Conservation (phyloP, 1,284 basidiomycete genomes). For the Neonothopanus nambi region DNA sequence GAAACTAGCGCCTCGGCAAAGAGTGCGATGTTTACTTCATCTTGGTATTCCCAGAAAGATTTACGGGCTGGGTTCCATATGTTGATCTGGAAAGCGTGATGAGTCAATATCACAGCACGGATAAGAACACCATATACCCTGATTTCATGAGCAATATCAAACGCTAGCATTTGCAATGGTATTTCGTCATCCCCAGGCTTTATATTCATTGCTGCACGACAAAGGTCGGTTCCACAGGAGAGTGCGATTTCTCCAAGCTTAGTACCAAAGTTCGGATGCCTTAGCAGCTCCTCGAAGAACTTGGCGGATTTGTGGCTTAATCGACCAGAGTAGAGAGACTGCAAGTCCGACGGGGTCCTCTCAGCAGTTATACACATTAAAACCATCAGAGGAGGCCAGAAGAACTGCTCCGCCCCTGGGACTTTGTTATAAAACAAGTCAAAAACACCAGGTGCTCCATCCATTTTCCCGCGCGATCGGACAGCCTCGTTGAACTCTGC, state of each 20-base stretch:
- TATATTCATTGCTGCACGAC: constrained; percentile 76
- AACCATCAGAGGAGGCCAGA: constrained; percentile 84
- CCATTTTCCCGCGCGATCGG: constrained; percentile 62
- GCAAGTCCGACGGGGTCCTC: constrained; percentile 59
- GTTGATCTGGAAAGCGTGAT: constrained; percentile 34
- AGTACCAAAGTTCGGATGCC: constrained; percentile 47
- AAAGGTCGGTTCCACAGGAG: constrained; percentile 80
- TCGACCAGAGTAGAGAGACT: constrained; percentile 19
- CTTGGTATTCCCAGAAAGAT: constrained; percentile 69
- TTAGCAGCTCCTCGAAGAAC: constrained; percentile 59
- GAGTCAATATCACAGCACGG: neutral
- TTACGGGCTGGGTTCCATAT: constrained; percentile 49
- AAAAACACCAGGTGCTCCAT: constrained; percentile 82
- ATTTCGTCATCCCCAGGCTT: constrained; percentile 62
- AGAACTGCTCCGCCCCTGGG: constrained; percentile 48
- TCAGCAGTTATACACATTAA: constrained; percentile 82
- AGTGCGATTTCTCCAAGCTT: constrained; percentile 67
- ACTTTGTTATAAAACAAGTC: constrained; percentile 72
- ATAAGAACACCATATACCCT: constrained; percentile 49
- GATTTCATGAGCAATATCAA: constrained; percentile 77
- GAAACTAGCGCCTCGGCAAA: constrained; percentile 75
- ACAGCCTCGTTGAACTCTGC: constrained; percentile 79
- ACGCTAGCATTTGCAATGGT: constrained; percentile 68
- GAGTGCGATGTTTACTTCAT: constrained; percentile 79
- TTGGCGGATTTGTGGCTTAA: constrained; percentile 42